Conservation (phyloP, 2,329 filamentous ascomycete genomes). For the Phialophora tarda region DNA sequence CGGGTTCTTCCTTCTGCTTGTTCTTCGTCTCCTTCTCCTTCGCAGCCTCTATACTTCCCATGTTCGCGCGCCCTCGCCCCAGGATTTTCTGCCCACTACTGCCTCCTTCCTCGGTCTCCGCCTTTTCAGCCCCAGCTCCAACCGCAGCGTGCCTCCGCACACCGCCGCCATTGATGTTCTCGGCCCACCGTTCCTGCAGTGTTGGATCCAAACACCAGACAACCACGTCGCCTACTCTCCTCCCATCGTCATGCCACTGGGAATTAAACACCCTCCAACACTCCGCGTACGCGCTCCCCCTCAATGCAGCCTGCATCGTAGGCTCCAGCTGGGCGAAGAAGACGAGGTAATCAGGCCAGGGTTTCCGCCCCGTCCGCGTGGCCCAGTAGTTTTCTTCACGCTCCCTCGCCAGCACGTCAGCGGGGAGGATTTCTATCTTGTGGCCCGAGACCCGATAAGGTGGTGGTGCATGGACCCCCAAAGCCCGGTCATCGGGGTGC, state of each 20-base stretch:
- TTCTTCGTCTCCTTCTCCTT: background rate
- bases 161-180: background rate
- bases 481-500: slow-evolving; percentile 17
- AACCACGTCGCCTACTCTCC: slow-evolving; percentile 66
- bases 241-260: slow-evolving; percentile 67
- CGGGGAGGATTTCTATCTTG: slow-evolving; percentile 16
- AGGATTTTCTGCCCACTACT: slow-evolving; percentile 19
- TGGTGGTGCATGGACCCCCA: slow-evolving; percentile 43
- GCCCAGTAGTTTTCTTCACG: slow-evolving; percentile 21
- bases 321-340: slow-evolving; percentile 65
- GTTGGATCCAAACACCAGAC: slow-evolving; percentile 59
- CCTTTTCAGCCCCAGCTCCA: background rate
- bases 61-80: slow-evolving; percentile 14
- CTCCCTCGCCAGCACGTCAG: slow-evolving; percentile 10
- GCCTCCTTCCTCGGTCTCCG: background rate
- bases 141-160: background rate
- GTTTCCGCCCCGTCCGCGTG: slow-evolving; percentile 19
- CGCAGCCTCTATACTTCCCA: slow-evolving; percentile 9
- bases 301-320: slow-evolving; percentile 52
- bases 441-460: background rate
- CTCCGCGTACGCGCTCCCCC: slow-evolving; percentile 58
- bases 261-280: slow-evolving; percentile 67
- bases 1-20: background rate
- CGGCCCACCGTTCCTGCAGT: background rate
- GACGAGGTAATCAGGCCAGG: slow-evolving; percentile 56